phyloP scores from a whole-genome alignment of 176 grass and related monocot species.

The Luzula sylvatica region DNA sequence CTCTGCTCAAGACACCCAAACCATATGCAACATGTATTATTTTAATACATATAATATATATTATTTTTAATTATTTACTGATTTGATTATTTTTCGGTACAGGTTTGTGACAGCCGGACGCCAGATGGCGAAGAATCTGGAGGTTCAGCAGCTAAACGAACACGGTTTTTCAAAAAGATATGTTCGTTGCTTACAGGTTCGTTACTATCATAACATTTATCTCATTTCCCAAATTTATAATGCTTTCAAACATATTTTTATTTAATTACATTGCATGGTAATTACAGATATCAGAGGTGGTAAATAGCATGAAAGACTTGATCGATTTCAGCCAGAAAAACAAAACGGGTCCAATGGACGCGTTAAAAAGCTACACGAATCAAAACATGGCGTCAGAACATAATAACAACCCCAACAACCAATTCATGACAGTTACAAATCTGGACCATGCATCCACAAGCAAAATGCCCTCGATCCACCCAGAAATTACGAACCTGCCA shows the following conservation, averaged over 20 bases:
- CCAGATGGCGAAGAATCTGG: constrained; percentile 79
- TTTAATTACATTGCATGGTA: constrained; percentile 9
- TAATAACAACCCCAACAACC: constrained; percentile 27
- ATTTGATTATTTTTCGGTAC: background rate
- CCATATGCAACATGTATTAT: constrained; percentile 76
- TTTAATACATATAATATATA: background rate
- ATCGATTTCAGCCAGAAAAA: constrained; percentile 81
- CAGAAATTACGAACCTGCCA: constrained; percentile 26
- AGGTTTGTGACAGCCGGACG: constrained; percentile 75
- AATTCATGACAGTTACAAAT: constrained; percentile 32
- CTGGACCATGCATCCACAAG: constrained; percentile 32
- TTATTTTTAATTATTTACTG: background rate
- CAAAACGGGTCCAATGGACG: constrained; percentile 82
- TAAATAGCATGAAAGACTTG: constrained; percentile 97
- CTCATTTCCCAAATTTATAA: background rate
- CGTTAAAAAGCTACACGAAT: constrained; percentile 62
- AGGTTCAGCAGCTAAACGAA: constrained; percentile 78
- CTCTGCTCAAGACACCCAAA: constrained; percentile 56
- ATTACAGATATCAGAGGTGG: constrained; percentile 89
- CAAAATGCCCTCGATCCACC: constrained; percentile 26
- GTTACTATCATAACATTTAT: background rate
- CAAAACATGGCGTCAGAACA: constrained; percentile 52
- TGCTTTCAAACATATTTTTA: background rate
- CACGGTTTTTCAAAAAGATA: constrained; percentile 98
- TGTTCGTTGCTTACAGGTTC: constrained; percentile 88